Evolutionary conservation across 2,329 filamentous ascomycete genomes (phyloP), one percentile per base, ranked within the genome.

Genomic region (Trichoderma hamatum): DNA sequence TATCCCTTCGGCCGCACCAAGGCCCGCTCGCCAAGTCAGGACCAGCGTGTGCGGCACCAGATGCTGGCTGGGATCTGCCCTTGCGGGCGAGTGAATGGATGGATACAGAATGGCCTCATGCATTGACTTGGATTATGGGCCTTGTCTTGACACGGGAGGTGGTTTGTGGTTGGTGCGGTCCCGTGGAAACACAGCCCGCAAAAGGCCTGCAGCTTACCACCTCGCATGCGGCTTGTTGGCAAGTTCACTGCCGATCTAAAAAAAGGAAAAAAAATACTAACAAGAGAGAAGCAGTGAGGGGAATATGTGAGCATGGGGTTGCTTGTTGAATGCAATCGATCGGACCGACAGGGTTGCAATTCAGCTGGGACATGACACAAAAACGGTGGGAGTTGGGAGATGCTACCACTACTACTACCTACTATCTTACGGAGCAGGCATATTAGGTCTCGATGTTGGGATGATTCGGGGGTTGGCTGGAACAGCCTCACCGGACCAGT

Each of bases 91-190:
- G 43, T 32, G 49, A 36, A 61, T 60, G 28, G 66, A 68, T 56
- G 28, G 51, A 36, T 55, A 55, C 46, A 62, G 32, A 61, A 67
- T 66, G 51, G 60, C 60, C 55, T 54, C 32, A 30, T 36, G 43
- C 43, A 67, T 28, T 7, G 30, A 14, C 43, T 39, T 5, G 36
- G 36, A 16, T 19, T 21, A 32, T 62, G 66, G 64, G 64, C 54
- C 64, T 67, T 67, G 64, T 28, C 56, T 68, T 52, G 66, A 61
- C 55, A 46, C 26, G 66, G 66, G 46, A 68, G 66, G 66, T 68
- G 56, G n/a, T 54, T 43, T 55, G 58, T 68, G 58, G 66, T 54
- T 56, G 66, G 66, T 16, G 39, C 14, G 26, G 39, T 43, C 59
- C 24, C n/a, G 13, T 62, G 49, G 46, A 36, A 49, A 49, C 58